Evolutionary conservation across 306 rosid species (phyloP).

Genomic region (Rubus idaeus): DNA sequence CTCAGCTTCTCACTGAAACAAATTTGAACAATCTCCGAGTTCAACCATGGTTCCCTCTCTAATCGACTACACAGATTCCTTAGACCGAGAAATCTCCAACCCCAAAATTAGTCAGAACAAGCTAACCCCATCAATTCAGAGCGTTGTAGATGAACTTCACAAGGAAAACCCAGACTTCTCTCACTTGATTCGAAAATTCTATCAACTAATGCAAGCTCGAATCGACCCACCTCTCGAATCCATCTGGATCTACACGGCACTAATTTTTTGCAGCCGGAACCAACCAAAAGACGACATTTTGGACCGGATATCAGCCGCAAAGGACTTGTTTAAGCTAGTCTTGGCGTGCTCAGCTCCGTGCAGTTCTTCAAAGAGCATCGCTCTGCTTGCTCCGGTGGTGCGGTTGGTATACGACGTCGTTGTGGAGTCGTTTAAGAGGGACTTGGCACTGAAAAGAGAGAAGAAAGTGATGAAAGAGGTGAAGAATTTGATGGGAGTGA

Average conservation of each 20-base stretch:
- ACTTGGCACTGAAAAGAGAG: constrained; percentile 47
- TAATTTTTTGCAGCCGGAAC: constrained; percentile 37
- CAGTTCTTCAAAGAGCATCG: constrained; percentile 50
- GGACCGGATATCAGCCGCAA: constrained; percentile 47
- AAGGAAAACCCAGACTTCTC: constrained; percentile 32
- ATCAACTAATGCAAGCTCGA: constrained; percentile 55
- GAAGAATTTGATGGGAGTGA: constrained; percentile 46
- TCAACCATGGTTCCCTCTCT: constrained; percentile 30
- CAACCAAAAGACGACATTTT: constrained; percentile 44
- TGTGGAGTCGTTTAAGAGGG: constrained; percentile 43
- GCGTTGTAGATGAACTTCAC: constrained; percentile 41
- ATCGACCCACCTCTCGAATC: constrained; percentile 66
- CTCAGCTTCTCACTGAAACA: neutral
- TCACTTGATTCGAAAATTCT: constrained; percentile 35
- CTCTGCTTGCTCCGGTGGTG: constrained; percentile 65
- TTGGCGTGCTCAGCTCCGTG: constrained; percentile 51
- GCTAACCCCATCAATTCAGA: constrained; percentile 46
- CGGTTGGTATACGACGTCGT: constrained; percentile 36
- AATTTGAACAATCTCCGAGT: neutral
- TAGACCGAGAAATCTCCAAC: neutral
- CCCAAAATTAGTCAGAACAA: constrained; percentile 42
- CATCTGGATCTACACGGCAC: constrained; percentile 66
- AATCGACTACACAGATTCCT: constrained; percentile 26
- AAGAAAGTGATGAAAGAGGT: constrained; percentile 63
- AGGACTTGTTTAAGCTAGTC: constrained; percentile 50